Base-by-base conservation (phyloP, 1,284 basidiomycete genomes). In the Microbotryum lychnidis-dioicae region DNA sequence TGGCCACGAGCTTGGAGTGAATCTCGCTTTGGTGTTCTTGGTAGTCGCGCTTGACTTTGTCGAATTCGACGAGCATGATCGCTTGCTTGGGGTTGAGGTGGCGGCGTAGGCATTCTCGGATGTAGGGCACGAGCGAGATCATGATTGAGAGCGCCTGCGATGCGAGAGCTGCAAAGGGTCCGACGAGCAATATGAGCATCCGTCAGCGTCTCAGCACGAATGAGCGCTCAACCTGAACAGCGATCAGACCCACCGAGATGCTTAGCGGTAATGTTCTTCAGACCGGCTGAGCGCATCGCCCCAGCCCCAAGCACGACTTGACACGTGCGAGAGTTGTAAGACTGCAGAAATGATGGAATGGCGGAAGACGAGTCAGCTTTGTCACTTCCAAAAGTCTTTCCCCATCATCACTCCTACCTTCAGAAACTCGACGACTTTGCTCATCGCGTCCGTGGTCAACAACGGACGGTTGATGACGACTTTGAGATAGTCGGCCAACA, bases 1-100 rank as follows among this genome's bases (percentile, higher is more conserved):
- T 99, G 45, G 92, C 89, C 56, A 98, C 87, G 57, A 99, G 81
- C 78, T 99, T 99, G 59, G 90, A 83, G 75, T 98, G 93, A 58
- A 99, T 97, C 79, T 98, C 96, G 74, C 93, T 91, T 77, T 98
- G 96, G 76, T 99, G 94, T 75, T 98, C 94, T 81, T 97, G 92
- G 74, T 89, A 97, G 76, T 98, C 96, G 76, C 94, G 82, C 77
- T 93, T 97, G 61, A 98, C 82, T 79, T 96, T 97, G 79, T 98
- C 96, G 75, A 98, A 99, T 76, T 98, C 94, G 33, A 91, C 84
- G 48, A 98, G 80, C 85, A 98, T 93, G 52, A 97, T 90, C 0
- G 91, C 89, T 76, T 97, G 92, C 76, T 91, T 92, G 55, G 86
- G 82, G 73, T 84, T 91, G 53, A 98, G 80, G 77, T 97, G 93